Evolutionary conservation across 495 filamentous ascomycete genomes (phyloP).

Genomic region (Usnea hakonensis): DNA sequence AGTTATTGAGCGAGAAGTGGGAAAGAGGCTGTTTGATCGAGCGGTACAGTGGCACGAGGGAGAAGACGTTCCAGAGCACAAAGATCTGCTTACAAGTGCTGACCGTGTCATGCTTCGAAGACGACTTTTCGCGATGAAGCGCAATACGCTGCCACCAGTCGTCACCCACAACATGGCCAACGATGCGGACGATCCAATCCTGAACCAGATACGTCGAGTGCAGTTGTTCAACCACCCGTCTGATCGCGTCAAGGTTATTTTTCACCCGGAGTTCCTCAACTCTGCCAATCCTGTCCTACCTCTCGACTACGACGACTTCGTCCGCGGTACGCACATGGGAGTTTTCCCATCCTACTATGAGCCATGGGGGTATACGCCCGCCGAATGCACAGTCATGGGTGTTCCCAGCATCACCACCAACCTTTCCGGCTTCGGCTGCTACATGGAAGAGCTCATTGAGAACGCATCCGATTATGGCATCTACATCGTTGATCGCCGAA

Average conservation of each 20-base stretch:
- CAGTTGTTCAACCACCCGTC: slow-evolving; percentile 93
- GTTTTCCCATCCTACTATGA: slow-evolving; percentile 98
- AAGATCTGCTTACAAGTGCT: slow-evolving; percentile 83
- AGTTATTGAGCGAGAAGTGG: slow-evolving; percentile 82
- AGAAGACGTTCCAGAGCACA: slow-evolving; percentile 84
- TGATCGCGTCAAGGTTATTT: slow-evolving; percentile 94
- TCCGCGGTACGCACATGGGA: slow-evolving; percentile 90
- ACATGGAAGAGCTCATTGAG: slow-evolving; percentile 99
- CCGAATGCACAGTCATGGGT: slow-evolving; percentile 98
- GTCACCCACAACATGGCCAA: slow-evolving; percentile 99
- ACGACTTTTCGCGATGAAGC: slow-evolving; percentile 91
- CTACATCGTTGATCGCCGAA: slow-evolving; percentile 93
- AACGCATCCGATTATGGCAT: slow-evolving; percentile 97
- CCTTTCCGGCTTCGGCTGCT: slow-evolving; percentile 94
- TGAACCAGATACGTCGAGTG: slow-evolving; percentile 93
- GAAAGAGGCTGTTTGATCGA: slow-evolving; percentile 88
- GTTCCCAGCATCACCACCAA: slow-evolving; percentile 98
- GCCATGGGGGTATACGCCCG: slow-evolving; percentile 97
- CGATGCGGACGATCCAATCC: slow-evolving; percentile 83
- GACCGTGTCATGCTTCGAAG: slow-evolving; percentile 90
- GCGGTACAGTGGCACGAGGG: slow-evolving; percentile 92
- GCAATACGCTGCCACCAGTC: slow-evolving; percentile 80
- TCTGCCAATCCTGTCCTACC: slow-evolving; percentile 92
- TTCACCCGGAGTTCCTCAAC: slow-evolving; percentile 96
- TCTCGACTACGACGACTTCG: slow-evolving; percentile 96